Evolutionary conservation across 1,284 basidiomycete species (phyloP).

Genomic region (Mycena sp.): DNA sequence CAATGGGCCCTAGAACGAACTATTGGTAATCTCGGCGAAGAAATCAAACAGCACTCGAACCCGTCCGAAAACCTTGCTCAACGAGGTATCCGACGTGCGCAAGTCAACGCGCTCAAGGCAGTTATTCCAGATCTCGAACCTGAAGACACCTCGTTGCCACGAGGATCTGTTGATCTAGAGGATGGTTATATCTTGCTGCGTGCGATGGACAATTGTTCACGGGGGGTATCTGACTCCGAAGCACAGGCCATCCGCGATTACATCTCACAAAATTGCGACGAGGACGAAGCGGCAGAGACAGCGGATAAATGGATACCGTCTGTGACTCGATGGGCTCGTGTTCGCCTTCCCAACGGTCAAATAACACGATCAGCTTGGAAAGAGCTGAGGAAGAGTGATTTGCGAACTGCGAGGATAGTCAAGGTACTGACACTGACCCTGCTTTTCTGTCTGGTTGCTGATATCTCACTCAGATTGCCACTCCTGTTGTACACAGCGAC

Average conservation of each 20-base stretch:
- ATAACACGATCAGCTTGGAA: constrained; percentile 40
- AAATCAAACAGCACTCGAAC: constrained; percentile 36
- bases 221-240: too few relatives aligned
- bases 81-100: constrained; percentile 23
- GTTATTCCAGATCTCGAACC: constrained; percentile 19
- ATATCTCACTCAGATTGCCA: too few relatives aligned
- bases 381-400: constrained; percentile 30
- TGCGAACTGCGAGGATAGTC: too few relatives aligned
- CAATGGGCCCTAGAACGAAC: constrained; percentile 21
- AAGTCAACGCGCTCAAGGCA: constrained; percentile 32
- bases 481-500: too few relatives aligned
- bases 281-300: constrained; percentile 22
- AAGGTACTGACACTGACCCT: too few relatives aligned
- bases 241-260: too few relatives aligned
- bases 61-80: constrained; percentile 37
- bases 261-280: too few relatives aligned
- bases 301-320: constrained; percentile 29
- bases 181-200: too few relatives aligned
- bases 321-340: constrained; percentile 39
- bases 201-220: too few relatives aligned
- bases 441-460: too few relatives aligned
- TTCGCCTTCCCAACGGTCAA: constrained; percentile 43
- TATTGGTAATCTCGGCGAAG: constrained; percentile 38
- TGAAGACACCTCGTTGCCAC: constrained; percentile 35
- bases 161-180: constrained; percentile 14